A percentile compares a stretch with the other conserved stretches of the same genome.
Evolutionary conservation across 2,329 filamentous ascomycete species (phyloP).

Genomic region (Calonectria hongkongensis): DNA sequence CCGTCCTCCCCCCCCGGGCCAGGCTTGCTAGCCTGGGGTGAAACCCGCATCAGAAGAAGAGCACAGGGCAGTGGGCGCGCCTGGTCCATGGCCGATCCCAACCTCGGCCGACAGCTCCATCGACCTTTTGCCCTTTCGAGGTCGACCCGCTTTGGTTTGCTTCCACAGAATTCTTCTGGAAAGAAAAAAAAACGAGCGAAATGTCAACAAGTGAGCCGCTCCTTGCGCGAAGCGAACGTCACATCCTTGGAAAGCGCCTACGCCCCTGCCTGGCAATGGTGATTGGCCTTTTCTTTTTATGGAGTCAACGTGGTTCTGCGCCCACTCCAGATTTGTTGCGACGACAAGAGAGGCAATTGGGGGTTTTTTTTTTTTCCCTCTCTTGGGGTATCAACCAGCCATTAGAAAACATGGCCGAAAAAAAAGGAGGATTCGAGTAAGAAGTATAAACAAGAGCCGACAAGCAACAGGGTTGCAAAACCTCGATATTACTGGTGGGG

Average conservation of each 20-base stretch:
- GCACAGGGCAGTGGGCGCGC: constrained; percentile 28
- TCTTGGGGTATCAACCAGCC: background rate
- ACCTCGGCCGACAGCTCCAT: constrained; percentile 18
- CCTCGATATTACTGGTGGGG: constrained; percentile 20
- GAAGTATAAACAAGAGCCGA: constrained; percentile 13
- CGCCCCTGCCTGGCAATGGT: constrained; percentile 16
- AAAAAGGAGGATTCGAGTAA: background rate
- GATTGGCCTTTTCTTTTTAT: constrained; percentile 13
- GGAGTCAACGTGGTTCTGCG: constrained; percentile 37
- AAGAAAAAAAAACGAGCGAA: constrained; percentile 7
- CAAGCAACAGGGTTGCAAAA: constrained; percentile 19
- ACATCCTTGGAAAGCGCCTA: background rate
- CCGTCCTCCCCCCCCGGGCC: background rate
- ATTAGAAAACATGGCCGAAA: background rate
- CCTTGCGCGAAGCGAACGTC: constrained; percentile 16
- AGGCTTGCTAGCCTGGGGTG: constrained; percentile 22
- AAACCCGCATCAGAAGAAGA: constrained; percentile 27
- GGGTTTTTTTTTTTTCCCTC: background rate
- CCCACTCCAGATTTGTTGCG: constrained; percentile 35
- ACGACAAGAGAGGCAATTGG: background rate
- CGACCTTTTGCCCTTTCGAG: constrained; percentile 12
- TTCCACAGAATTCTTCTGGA: constrained; percentile 39
- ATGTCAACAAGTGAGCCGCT: background rate
- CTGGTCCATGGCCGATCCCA: constrained; percentile 18
- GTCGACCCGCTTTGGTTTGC: constrained; percentile 36